phyloP scores from a whole-genome alignment of 495 filamentous ascomycete species.

The Neurospora hispaniola region DNA sequence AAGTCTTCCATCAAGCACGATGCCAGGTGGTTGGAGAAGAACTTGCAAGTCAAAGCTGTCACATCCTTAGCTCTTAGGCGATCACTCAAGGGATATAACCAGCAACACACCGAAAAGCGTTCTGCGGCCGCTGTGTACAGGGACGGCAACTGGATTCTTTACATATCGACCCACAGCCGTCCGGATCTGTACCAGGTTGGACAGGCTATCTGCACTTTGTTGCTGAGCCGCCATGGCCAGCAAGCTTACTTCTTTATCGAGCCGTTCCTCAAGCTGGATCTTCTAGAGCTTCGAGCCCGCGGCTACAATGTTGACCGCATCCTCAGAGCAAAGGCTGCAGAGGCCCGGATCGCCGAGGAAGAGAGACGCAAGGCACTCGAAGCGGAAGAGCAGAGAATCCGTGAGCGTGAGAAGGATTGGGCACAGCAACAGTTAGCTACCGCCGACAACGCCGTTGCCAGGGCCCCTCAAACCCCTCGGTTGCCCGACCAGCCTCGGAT shows the following conservation, averaged over 20 bases:
- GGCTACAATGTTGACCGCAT: conserved; percentile 96
- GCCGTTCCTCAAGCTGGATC: conserved; percentile 65
- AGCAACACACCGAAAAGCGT: conserved; percentile 56
- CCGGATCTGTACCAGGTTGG: conserved; percentile 85
- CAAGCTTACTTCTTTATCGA: conserved; percentile 80
- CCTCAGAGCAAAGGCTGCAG: conserved; percentile 69
- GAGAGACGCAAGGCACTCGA: conserved; percentile 66
- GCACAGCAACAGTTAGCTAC: conserved; percentile 26
- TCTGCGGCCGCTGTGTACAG: conserved; percentile 46
- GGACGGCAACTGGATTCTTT: conserved; percentile 26
- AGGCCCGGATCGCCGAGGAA: conserved; percentile 76
- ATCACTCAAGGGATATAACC: conserved; percentile 54
- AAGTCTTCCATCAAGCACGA: conserved; percentile 72
- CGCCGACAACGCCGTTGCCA: conserved; percentile 44
- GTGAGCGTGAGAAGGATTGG: conserved; percentile 48
- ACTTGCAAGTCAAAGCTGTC: conserved; percentile 67
- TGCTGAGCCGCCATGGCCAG: conserved; percentile 74
- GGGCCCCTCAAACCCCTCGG: conserved; percentile 28
- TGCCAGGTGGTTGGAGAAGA: conserved; percentile 78
- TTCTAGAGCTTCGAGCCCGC: conserved; percentile 64
- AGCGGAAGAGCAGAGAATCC: conserved; percentile 56
- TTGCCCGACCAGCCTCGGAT: conserved; percentile 14
- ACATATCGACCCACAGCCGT: conserved; percentile 42
- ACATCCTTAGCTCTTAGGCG: conserved; percentile 61
- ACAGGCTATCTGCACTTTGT: conserved; percentile 63